phyloP scores from a whole-genome alignment of 257 asterid genomes.

The Przewalskia tangutica region DNA sequence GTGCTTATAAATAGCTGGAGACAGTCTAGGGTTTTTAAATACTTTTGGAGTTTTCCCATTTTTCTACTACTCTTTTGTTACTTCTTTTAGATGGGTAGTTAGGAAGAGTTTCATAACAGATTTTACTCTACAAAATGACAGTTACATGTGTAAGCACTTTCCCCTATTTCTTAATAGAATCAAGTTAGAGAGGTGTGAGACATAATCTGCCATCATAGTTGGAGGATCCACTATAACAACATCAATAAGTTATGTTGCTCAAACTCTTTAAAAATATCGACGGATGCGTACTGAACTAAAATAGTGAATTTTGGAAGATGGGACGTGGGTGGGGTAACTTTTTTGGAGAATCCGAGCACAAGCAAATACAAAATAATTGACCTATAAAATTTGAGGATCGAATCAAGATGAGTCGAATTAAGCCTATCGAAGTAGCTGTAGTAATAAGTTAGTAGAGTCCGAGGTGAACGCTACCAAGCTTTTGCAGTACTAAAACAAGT shows the following conservation, averaged over 20 bases:
- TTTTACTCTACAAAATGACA: not conserved
- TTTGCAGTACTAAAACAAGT: not conserved
- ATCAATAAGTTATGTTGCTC: not conserved
- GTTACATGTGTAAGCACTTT: not conserved
- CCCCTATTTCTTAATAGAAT: not conserved
- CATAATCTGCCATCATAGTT: not conserved
- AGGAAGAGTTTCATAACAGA: conserved; percentile 6
- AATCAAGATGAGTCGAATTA: not conserved
- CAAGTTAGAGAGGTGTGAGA: not conserved
- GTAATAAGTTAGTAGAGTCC: not conserved
- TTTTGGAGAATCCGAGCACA: no score
- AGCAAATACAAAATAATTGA: no score
- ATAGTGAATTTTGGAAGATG: no score
- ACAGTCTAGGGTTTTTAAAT: conserved; percentile 33
- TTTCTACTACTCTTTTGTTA: conserved; percentile 21
- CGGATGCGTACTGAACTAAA: no score
- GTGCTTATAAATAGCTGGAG: conserved; percentile 68
- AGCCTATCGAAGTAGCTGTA: not conserved
- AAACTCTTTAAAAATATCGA: no score
- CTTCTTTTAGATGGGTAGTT: conserved; percentile 19
- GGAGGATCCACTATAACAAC: not conserved
- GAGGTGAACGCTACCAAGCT: not conserved
- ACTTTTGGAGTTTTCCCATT: conserved; percentile 32
- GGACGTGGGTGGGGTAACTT: no score
- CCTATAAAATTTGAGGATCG: no score